Base-by-base conservation (phyloP, 2,329 filamentous ascomycete species). In the Aphanocladium album region DNA sequence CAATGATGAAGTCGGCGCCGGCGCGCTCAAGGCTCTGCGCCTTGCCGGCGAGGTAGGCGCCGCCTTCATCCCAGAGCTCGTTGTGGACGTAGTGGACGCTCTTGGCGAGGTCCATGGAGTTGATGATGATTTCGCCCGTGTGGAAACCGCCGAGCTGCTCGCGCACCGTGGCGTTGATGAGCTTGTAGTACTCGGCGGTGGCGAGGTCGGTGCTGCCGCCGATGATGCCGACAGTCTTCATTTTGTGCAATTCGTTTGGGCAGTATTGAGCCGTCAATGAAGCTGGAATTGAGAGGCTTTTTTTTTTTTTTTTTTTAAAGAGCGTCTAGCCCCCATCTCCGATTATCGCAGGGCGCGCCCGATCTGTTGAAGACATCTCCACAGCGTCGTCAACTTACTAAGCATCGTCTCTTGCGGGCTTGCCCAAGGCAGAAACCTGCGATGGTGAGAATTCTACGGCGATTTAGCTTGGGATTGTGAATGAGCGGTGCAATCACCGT, bases 201-300 rank as follows among this genome's bases (percentile, higher is more conserved):
- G 63, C 63, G 30, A 64, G 25, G 45, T 64, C 60, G n/a, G 63
- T 64, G 63, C 63, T 64, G 50, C 63, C 63, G n/a, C 62, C 63
- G 17, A 64, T 64, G 25, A 64, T 64, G 6, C 63, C 63, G 11
- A 64, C 30, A 16, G 63, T 64, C 49, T 64, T 64, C 62, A 63
- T 63, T 33, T 37, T 50, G 19, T 2, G 35, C 16, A 5, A 14
- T 45, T 53, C 5, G 30, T 30, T 30, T 5, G 9, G 30, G 9
- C 30, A 30, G 30, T 30, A 5, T 30, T 30, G 30, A 30, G 9
- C 5, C 30, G 5, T 30, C 9, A 9, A 30, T 30, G 5, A 30
- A 30, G 5, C 9, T 30, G n/a, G 43, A 19, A 8, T 46, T 43
- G 17, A 46, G 21, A 46, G 16, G 17, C 3, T 46, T 19, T 21